Conservation (phyloP, 2,329 filamentous ascomycete genomes). For the Chrysoporthe austroafricana region DNA sequence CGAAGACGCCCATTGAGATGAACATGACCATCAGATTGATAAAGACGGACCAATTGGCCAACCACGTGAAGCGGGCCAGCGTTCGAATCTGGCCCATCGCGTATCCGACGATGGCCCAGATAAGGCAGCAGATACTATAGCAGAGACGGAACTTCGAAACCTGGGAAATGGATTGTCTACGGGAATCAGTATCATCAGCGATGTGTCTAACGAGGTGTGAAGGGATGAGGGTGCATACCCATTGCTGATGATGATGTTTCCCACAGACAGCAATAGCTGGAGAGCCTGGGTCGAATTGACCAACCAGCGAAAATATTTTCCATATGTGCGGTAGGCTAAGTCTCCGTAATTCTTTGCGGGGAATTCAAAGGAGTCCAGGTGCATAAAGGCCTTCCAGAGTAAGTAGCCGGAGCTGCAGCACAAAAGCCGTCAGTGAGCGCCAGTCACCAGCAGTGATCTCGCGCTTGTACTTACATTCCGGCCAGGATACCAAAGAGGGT, state of each 20-base stretch:
- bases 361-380: constrained; percentile 48
- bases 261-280: constrained; percentile 52
- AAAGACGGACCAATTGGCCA: constrained; percentile 59
- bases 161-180: constrained; percentile 54
- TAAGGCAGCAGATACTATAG: constrained; percentile 53
- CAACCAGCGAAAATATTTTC: constrained; percentile 46
- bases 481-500: constrained; percentile 44
- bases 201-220: background rate
- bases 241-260: constrained; percentile 53
- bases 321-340: constrained; percentile 50
- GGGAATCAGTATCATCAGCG: background rate
- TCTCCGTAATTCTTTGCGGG: constrained; percentile 51
- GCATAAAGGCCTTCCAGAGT: constrained; percentile 47
- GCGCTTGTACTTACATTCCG: constrained; percentile 39
- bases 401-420: constrained; percentile 40
- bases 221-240: constrained; percentile 31
- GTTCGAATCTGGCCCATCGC: constrained; percentile 58
- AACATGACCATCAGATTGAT: constrained; percentile 57
- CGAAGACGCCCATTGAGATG: constrained; percentile 56
- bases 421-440: background rate
- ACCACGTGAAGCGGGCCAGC: constrained; percentile 54
- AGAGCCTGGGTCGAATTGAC: constrained; percentile 51
- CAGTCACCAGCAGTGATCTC: background rate
- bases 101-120: constrained; percentile 54
- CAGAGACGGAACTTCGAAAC: constrained; percentile 53